Conservation (phyloP, 129 eudicot genomes). For the Sambucus nigra region DNA sequence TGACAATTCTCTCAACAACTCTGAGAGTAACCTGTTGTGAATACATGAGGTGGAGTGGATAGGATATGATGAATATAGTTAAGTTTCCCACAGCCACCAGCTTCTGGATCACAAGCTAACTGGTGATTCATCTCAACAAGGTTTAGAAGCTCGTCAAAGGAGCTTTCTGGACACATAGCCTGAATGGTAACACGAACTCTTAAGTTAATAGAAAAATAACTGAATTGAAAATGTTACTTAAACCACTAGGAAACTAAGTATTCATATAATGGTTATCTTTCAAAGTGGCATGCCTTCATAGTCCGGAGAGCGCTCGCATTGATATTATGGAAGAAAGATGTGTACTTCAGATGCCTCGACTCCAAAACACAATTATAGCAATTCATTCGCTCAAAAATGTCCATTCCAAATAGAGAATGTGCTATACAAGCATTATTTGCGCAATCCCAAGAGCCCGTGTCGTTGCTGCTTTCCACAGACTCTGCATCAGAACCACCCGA, state of each 20-base stretch:
- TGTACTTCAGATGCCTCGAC: slow-evolving; percentile 75
- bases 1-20: neutral
- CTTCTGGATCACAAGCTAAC: slow-evolving; percentile 85
- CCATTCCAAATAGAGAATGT: slow-evolving; percentile 90
- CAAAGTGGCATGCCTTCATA: slow-evolving; percentile 53
- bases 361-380: slow-evolving; percentile 74
- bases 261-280: slow-evolving; percentile 2
- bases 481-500: slow-evolving; percentile 28
- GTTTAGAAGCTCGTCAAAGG: slow-evolving; percentile 77
- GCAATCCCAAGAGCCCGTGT: slow-evolving; percentile 75
- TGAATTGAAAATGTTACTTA: neutral
- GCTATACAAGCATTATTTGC: slow-evolving; percentile 53
- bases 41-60: slow-evolving; percentile 74
- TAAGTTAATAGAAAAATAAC: slow-evolving; percentile 1
- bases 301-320: slow-evolving; percentile 96
- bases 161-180: slow-evolving; percentile 70
- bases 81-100: slow-evolving; percentile 81
- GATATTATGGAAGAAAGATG: slow-evolving; percentile 85
- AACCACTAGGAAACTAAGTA: neutral
- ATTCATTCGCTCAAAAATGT: slow-evolving; percentile 78
- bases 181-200: slow-evolving; percentile 14
- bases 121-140: slow-evolving; percentile 85
- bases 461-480: slow-evolving; percentile 38
- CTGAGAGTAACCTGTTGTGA: slow-evolving; percentile 53
- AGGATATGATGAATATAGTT: slow-evolving; percentile 86